Evolutionary conservation across 495 filamentous ascomycete species (phyloP).

Genomic region (Xylaria longipes): DNA sequence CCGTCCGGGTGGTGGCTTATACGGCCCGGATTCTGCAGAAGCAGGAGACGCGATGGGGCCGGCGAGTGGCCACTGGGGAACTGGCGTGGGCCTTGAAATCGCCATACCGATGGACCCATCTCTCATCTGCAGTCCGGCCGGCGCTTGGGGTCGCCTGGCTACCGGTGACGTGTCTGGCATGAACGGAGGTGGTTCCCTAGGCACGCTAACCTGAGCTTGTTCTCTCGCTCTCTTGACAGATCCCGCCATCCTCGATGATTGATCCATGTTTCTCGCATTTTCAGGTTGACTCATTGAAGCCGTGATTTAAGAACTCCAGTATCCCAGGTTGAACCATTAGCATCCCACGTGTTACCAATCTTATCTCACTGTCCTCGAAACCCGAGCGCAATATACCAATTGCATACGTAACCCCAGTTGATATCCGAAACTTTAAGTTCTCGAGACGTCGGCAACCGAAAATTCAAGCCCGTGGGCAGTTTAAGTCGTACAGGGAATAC

Average conservation of each 20-base stretch:
- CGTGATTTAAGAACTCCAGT: slow-evolving; percentile 26
- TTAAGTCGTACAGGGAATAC: slow-evolving; percentile 1
- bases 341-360: slow-evolving; percentile 39
- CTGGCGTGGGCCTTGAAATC: slow-evolving; percentile 59
- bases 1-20: slow-evolving; percentile 56
- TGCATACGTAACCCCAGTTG: slow-evolving; percentile 38
- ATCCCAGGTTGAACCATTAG: slow-evolving; percentile 31
- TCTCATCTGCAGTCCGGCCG: slow-evolving; percentile 45
- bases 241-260: slow-evolving; percentile 44
- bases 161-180: slow-evolving; percentile 34
- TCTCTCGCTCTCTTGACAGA: slow-evolving; percentile 57
- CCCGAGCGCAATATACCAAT: slow-evolving; percentile 30
- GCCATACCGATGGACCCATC: slow-evolving; percentile 54
- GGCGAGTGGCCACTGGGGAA: slow-evolving; percentile 62
- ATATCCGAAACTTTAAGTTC: slow-evolving; percentile 28
- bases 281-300: slow-evolving; percentile 56
- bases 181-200: slow-evolving; percentile 32
- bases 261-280: slow-evolving; percentile 56
- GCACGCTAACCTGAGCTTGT: slow-evolving; percentile 42
- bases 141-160: slow-evolving; percentile 43
- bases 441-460: slow-evolving; percentile 33
- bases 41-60: slow-evolving; percentile 51
- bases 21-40: slow-evolving; percentile 45
- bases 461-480: slow-evolving; percentile 10
- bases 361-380: slow-evolving; percentile 30